These are phyloP conservation scores for Soucietia sequanensis DNA, from an alignment of 805 yeast species.

Conservation along the genomic window DNA sequence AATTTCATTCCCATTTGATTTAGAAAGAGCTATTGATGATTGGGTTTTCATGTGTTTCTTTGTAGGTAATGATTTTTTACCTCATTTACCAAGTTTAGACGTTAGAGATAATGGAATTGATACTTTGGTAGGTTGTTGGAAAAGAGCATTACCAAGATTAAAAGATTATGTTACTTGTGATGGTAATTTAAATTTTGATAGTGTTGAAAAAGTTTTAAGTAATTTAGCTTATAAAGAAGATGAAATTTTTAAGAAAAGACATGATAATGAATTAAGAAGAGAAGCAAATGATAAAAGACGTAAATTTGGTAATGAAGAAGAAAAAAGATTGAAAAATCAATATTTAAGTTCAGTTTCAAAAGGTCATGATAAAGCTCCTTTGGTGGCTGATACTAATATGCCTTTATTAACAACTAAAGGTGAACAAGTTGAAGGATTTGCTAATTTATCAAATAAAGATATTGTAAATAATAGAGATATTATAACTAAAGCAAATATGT, in stretches of 20 bases:
- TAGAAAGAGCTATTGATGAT: constrained; percentile 96
- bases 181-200: constrained; percentile 72
- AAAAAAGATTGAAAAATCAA: constrained; percentile 42
- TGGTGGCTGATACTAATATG: constrained; percentile 64
- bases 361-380: constrained; percentile 76
- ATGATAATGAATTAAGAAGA: constrained; percentile 66
- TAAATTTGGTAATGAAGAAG: constrained; percentile 46
- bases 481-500: constrained; percentile 67
- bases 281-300: constrained; percentile 59
- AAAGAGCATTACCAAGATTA: constrained; percentile 60
- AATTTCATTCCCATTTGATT: constrained; percentile 71
- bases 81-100: constrained; percentile 91
- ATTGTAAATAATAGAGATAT: constrained; percentile 62
- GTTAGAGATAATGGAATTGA: constrained; percentile 95
- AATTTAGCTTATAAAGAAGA: constrained; percentile 73
- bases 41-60: constrained; percentile 99
- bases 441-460: constrained; percentile 66
- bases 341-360: constrained; percentile 55
- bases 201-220: constrained; percentile 69
- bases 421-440: constrained; percentile 61
- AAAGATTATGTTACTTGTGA: constrained; percentile 85
- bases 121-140: constrained; percentile 79
- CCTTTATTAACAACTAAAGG: constrained; percentile 80
- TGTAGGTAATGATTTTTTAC: constrained; percentile 97
- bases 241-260: constrained; percentile 68